Conservation (phyloP, 257 asterid species). For the Marsdenia floribunda region DNA sequence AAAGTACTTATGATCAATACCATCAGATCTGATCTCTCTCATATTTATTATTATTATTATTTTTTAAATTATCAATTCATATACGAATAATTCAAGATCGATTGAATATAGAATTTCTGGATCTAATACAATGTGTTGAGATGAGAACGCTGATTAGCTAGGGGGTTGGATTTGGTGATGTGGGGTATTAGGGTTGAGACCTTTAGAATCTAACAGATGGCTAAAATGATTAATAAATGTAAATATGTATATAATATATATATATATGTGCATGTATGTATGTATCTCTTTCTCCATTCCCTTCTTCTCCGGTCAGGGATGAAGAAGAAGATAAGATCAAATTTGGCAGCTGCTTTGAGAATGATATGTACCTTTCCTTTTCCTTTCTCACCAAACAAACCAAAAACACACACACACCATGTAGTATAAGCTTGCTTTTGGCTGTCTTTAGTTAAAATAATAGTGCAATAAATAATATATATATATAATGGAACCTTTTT, state of each 20-base stretch:
- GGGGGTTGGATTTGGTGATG: background rate
- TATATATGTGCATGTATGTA: background rate
- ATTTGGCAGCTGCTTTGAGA: background rate
- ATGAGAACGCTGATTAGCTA: too few species aligned
- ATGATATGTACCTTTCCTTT: conserved; percentile 2
- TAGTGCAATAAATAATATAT: too few species aligned
- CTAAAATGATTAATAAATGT: conserved; percentile 3
- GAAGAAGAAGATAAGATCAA: conserved; percentile 16
- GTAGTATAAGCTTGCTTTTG: background rate
- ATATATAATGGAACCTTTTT: too few species aligned
- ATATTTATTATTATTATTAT: too few species aligned
- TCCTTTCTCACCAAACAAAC: conserved; percentile 12
- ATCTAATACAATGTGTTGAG: too few species aligned
- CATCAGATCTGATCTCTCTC: too few species aligned
- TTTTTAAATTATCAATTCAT: too few species aligned
- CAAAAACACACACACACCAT: background rate
- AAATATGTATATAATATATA: background rate
- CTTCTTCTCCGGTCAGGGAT: background rate
- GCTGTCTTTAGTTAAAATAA: background rate
- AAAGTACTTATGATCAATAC: too few species aligned
- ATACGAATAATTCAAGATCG: too few species aligned
- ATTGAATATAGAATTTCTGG: too few species aligned
- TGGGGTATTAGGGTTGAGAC: background rate
- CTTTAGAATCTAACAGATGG: conserved; percentile 6
- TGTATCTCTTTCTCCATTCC: background rate